phyloP scores from a whole-genome alignment of 2,329 filamentous ascomycete genomes.

The Fusarium sp. region DNA sequence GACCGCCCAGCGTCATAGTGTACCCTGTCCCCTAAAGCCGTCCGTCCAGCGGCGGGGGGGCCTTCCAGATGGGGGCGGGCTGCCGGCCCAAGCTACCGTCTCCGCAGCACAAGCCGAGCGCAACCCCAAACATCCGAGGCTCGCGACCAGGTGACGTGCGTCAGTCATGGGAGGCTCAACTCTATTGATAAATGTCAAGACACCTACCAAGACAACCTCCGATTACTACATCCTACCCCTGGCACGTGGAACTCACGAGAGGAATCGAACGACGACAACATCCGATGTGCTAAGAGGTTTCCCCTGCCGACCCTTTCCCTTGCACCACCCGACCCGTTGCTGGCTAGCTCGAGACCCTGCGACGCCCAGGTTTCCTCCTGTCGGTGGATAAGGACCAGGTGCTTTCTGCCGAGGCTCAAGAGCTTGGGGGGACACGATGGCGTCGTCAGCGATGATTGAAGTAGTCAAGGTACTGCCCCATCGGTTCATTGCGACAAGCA shows the following conservation, averaged over 20 bases:
- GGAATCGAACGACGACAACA: conserved; percentile 23
- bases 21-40: conserved; percentile 7
- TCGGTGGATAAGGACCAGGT: background rate
- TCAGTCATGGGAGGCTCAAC: conserved; percentile 15
- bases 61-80: background rate
- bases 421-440: conserved; percentile 36
- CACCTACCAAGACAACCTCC: conserved; percentile 3
- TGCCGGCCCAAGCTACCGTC: conserved; percentile 18
- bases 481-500: background rate
- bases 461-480: conserved; percentile 42
- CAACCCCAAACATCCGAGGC: conserved; percentile 34
- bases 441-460: conserved; percentile 42
- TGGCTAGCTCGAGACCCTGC: conserved; percentile 8
- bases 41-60: background rate
- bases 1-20: conserved; percentile 32
- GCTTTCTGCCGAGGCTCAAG: conserved; percentile 35
- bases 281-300: conserved; percentile 24
- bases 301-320: conserved; percentile 5
- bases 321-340: background rate
- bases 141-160: conserved; percentile 32
- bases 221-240: background rate
- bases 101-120: conserved; percentile 38
- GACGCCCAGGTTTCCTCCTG: conserved; percentile 9
- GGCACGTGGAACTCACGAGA: conserved; percentile 5
- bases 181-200: conserved; percentile 22